Conservation (phyloP, 495 filamentous ascomycete genomes). For the Aspergillus indologenus region DNA sequence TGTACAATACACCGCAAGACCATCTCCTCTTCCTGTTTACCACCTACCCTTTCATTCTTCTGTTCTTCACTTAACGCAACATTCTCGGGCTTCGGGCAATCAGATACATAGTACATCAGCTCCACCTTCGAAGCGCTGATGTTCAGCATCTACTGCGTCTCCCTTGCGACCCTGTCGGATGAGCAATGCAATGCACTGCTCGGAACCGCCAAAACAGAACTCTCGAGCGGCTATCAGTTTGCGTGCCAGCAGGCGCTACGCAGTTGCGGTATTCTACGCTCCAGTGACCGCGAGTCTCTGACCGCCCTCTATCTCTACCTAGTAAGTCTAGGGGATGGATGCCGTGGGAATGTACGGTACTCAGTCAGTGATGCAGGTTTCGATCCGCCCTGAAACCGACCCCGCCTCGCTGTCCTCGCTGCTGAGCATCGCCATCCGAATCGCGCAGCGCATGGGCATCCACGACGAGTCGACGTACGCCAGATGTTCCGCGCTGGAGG, state of each 20-base stretch:
- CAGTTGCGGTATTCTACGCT: conserved; percentile 43
- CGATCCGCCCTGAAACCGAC: conserved; percentile 39
- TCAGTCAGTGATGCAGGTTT: conserved; percentile 53
- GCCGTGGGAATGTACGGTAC: conserved; percentile 3
- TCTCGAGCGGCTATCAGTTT: conserved; percentile 47
- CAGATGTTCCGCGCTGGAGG: conserved; percentile 42
- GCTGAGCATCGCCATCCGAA: conserved; percentile 51
- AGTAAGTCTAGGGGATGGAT: conserved; percentile 34
- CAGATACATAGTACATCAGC: too few relatives aligned
- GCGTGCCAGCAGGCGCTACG: conserved; percentile 55
- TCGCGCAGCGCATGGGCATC: conserved; percentile 53
- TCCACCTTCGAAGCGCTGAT: conserved; percentile 41
- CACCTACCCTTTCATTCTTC: too few relatives aligned
- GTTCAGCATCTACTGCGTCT: conserved; percentile 56
- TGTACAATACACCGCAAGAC: too few relatives aligned
- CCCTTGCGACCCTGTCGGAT: conserved; percentile 41
- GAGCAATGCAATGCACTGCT: conserved; percentile 46
- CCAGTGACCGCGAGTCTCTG: conserved; percentile 50
- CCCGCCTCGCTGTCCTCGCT: conserved; percentile 54
- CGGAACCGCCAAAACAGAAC: conserved; percentile 38
- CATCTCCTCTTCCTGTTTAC: too few relatives aligned
- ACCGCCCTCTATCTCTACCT: conserved; percentile 59
- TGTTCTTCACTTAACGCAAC: too few relatives aligned
- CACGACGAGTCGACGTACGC: conserved; percentile 40
- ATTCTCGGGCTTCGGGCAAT: too few relatives aligned